Conservation (phyloP, 768 basidiomycete species). For the Lactifluus piperatus region DNA sequence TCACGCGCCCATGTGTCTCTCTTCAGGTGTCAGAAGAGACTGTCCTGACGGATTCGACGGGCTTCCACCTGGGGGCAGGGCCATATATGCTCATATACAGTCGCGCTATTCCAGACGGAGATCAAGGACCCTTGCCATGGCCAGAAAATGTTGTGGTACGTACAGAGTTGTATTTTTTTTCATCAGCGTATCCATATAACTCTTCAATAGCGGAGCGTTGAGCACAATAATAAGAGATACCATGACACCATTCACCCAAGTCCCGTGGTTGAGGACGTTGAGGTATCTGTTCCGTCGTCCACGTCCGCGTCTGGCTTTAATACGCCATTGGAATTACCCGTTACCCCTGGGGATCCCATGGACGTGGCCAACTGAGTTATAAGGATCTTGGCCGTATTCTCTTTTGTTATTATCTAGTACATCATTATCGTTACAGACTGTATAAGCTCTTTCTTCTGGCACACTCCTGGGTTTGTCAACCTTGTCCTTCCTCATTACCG, state of each 20-base stretch:
- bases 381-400: background rate
- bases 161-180: background rate
- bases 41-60: slow-evolving; percentile 59
- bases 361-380: slow-evolving; percentile 12
- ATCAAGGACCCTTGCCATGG: slow-evolving; percentile 24
- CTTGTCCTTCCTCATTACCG: slow-evolving; percentile 50
- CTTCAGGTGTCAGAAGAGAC: slow-evolving; percentile 59
- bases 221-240: slow-evolving; percentile 31
- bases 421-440: background rate
- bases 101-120: slow-evolving; percentile 26
- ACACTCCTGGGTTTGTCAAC: slow-evolving; percentile 26
- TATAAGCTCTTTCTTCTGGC: background rate
- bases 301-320: slow-evolving; percentile 15
- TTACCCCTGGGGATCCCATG: slow-evolving; percentile 18
- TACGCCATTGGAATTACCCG: slow-evolving; percentile 11
- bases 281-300: slow-evolving; percentile 16
- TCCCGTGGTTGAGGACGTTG: slow-evolving; percentile 24
- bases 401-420: slow-evolving; percentile 9
- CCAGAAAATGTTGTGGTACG: slow-evolving; percentile 27
- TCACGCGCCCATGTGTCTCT: background rate
- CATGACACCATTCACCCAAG: slow-evolving; percentile 16
- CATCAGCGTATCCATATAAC: background rate
- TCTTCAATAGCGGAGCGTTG: slow-evolving; percentile 28
- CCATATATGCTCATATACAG: slow-evolving; percentile 74
- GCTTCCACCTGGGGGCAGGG: slow-evolving; percentile 67